Evolutionary conservation across 306 rosid species (phyloP).

Genomic region (Gillenia trifoliata): DNA sequence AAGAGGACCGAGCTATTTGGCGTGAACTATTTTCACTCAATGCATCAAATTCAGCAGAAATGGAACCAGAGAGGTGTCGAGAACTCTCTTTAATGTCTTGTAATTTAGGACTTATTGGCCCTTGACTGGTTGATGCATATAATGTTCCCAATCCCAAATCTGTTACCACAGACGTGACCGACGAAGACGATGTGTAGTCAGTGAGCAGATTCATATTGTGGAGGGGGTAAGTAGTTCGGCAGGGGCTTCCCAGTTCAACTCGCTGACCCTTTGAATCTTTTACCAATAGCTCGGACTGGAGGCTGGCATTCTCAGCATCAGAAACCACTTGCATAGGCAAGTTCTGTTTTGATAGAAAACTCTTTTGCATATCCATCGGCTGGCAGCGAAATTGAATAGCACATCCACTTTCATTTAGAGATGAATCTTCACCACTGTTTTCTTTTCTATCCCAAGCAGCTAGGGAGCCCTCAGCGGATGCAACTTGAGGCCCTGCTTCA

Average conservation of each 20-base stretch:
- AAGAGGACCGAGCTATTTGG: slow-evolving; percentile 38
- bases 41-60: slow-evolving; percentile 45
- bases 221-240: slow-evolving; percentile 23
- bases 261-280: slow-evolving; percentile 29
- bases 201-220: slow-evolving; percentile 26
- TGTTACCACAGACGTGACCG: slow-evolving; percentile 61
- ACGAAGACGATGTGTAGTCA: slow-evolving; percentile 35
- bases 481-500: slow-evolving; percentile 35
- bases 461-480: slow-evolving; percentile 43
- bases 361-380: slow-evolving; percentile 26
- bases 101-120: slow-evolving; percentile 37
- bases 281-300: slow-evolving; percentile 21
- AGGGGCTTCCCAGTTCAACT: slow-evolving; percentile 28
- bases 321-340: slow-evolving; percentile 34
- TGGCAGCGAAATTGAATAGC: slow-evolving; percentile 28
- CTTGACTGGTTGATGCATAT: slow-evolving; percentile 44
- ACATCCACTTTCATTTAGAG: slow-evolving; percentile 28
- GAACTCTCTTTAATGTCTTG: slow-evolving; percentile 29
- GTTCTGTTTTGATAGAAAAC: slow-evolving; percentile 34
- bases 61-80: slow-evolving; percentile 47
- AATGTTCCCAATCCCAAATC: slow-evolving; percentile 92
- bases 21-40: slow-evolving; percentile 29
- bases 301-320: slow-evolving; percentile 14
- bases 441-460: slow-evolving; percentile 34
- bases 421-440: slow-evolving; percentile 38